Evolutionary conservation across 768 basidiomycete genomes (phyloP).

Genomic region (Mycena vulgaris): DNA sequence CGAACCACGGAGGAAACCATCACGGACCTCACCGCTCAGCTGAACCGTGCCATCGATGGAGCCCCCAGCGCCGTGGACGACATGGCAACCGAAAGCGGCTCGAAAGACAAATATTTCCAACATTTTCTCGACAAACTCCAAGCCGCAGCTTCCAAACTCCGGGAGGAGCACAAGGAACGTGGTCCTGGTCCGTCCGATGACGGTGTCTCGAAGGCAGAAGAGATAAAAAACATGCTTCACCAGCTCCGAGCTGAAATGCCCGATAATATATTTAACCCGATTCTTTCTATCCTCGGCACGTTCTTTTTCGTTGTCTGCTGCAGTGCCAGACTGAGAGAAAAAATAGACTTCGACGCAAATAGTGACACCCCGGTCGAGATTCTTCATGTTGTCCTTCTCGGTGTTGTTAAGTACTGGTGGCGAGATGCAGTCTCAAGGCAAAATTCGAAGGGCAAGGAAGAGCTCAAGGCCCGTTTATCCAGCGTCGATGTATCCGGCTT

Average conservation of each 20-base stretch:
- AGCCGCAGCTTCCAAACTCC: background rate
- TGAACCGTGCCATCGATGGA: background rate
- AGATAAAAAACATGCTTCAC: background rate
- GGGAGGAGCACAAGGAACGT: background rate
- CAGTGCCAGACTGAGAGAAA: no score
- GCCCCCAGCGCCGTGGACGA: background rate
- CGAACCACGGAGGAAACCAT: background rate
- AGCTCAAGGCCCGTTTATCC: constrained; percentile 1
- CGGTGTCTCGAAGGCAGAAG: no score
- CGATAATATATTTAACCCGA: constrained; percentile 1
- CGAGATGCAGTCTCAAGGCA: constrained; percentile 29
- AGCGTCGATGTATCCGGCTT: background rate
- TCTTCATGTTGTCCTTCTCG: background rate
- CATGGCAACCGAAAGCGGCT: background rate
- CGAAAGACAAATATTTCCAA: constrained; percentile 20
- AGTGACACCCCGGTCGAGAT: constrained; percentile 4
- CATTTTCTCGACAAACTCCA: constrained; percentile 12
- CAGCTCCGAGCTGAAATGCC: constrained; percentile 5
- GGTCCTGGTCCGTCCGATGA: no score
- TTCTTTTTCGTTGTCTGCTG: background rate
- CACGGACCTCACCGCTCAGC: background rate
- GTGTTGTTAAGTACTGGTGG: constrained; percentile 33
- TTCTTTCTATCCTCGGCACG: constrained; percentile 1
- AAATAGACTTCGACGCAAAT: constrained; percentile 36
- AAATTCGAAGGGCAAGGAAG: background rate